A percentile compares a stretch with the other conserved stretches of the same genome.
Evolutionary conservation across 805 yeast genomes (phyloP).

Genomic region (Huiozyma naganishii): DNA sequence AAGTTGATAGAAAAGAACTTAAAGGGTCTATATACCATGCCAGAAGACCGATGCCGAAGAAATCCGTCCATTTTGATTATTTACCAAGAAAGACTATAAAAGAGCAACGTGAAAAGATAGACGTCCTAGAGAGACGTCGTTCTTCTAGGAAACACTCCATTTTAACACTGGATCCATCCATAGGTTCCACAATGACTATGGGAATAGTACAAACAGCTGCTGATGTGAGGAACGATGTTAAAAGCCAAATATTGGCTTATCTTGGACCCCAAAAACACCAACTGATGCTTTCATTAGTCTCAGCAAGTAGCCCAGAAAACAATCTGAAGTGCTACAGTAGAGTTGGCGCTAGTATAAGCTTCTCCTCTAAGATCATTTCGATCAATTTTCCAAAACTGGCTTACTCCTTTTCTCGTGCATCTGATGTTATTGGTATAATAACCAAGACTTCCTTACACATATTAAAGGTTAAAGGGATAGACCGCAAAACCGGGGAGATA

Average conservation of each 20-base stretch:
- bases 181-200: constrained; percentile 8
- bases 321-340: not conserved
- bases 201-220: constrained; percentile 17
- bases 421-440: constrained; percentile 28
- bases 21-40: constrained; percentile 11
- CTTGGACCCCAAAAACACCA: no score
- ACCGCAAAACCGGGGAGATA: constrained; percentile 5
- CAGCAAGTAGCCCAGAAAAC: not conserved
- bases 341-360: no score
- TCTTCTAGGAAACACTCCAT: not conserved
- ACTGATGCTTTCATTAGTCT: constrained; percentile 3
- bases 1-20: constrained; percentile 4
- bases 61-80: constrained; percentile 10
- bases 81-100: constrained; percentile 8
- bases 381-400: no score
- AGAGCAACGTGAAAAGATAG: not conserved
- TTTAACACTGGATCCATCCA: constrained; percentile 14
- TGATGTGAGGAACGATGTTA: constrained; percentile 14
- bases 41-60: constrained; percentile 4
- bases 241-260: constrained; percentile 7
- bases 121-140: constrained; percentile 1
- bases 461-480: constrained; percentile 20
- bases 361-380: no score
- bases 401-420: no score
- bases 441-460: constrained; percentile 29